Evolutionary conservation across 1,284 basidiomycete genomes (phyloP).

Genomic region (Cystobasidium pallidum): DNA sequence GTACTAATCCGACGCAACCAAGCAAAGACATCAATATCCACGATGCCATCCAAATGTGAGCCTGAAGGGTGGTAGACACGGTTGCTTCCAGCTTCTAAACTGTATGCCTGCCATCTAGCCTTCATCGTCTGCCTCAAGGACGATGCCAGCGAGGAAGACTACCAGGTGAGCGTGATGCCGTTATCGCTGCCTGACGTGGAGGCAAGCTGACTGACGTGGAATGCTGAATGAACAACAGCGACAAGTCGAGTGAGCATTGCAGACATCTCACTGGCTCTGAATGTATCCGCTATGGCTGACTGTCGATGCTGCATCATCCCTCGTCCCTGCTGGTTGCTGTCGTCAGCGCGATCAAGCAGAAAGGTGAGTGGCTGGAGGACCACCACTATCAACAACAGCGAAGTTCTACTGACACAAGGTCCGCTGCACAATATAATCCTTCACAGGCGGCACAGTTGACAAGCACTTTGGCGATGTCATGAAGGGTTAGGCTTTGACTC

Average conservation of each 20-base stretch:
- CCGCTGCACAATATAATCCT: not conserved
- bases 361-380: not conserved
- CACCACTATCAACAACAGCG: too few relatives aligned
- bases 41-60: conserved; percentile 17
- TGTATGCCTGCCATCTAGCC: not conserved
- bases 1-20: not conserved
- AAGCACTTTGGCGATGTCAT: conserved; percentile 44
- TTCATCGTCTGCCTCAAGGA: conserved; percentile 40
- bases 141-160: conserved; percentile 30
- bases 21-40: not conserved
- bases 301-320: not conserved
- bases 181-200: not conserved
- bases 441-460: conserved; percentile 33
- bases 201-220: not conserved
- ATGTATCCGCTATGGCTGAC: not conserved
- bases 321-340: not conserved
- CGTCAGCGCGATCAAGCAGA: conserved; percentile 14
- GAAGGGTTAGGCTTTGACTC: conserved; percentile 14
- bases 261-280: too few relatives aligned
- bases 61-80: not conserved
- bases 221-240: not conserved
- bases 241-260: conserved; percentile 13
- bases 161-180: conserved; percentile 10
- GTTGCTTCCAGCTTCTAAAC: not conserved
- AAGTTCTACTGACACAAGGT: too few relatives aligned